Conservation (phyloP, 1,139 yeast species). For the Debaryomyces coudertii region DNA sequence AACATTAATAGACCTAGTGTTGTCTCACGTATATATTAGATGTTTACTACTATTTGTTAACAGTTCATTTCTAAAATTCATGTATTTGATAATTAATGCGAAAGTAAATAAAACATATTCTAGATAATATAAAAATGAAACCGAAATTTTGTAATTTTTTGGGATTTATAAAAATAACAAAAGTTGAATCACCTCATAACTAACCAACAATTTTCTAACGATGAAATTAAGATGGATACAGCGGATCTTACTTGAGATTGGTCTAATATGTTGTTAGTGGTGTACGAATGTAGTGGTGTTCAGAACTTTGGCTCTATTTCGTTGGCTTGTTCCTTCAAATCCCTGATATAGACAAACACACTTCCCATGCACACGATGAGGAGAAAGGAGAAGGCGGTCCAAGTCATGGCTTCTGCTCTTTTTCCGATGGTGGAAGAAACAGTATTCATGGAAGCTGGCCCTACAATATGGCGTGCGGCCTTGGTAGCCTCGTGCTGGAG, state of each 20-base stretch:
- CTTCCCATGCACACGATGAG: slow-evolving; percentile 25
- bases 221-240: no score
- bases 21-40: not conserved
- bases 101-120: no score
- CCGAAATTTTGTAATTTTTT: no score
- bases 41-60: no score
- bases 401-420: slow-evolving; percentile 61
- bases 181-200: no score
- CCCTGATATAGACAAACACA: slow-evolving; percentile 14
- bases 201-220: no score
- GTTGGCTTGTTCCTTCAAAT: slow-evolving; percentile 6
- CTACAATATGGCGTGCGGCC: slow-evolving; percentile 47
- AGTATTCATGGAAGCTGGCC: slow-evolving; percentile 55
- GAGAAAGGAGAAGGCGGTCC: slow-evolving; percentile 61
- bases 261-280: not conserved
- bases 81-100: not conserved
- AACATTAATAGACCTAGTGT: not conserved
- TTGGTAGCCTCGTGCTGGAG: slow-evolving; percentile 64
- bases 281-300: not conserved
- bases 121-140: no score
- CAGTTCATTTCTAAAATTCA: not conserved
- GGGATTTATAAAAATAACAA: no score
- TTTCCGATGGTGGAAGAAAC: slow-evolving; percentile 50
- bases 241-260: no score
- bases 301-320: slow-evolving; percentile 13